Base-by-base conservation (phyloP, 352 stramenopile genomes). In the Phytophthora hybrid region DNA sequence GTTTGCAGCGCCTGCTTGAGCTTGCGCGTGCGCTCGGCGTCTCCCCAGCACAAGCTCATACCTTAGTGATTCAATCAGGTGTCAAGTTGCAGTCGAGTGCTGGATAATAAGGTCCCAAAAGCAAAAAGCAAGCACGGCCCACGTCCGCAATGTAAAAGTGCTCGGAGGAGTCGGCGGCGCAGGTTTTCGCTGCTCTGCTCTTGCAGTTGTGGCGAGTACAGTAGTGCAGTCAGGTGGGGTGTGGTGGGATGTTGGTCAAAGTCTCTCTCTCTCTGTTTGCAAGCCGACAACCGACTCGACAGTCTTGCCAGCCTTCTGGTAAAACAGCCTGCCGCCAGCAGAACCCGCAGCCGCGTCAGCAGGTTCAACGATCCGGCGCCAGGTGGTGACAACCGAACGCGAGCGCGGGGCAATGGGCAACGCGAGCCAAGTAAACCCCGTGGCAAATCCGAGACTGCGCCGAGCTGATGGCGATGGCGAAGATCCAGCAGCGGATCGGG, bases 41-140 rank as follows among this genome's bases (percentile, higher is more conserved):
- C 78, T 69, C 76, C 78, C 78, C 78, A 85, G 63, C 78, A 85
- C 32, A 80, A 63, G 34, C 53, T 82, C 76, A 82, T 82, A 18
- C 63, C 31, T 39, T 66, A 16, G 23, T 3, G 23, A 26, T 26
- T 3, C 23, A 26, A 26, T 26, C 23, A 26, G 23, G 23, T 26
- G 23, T 41, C 34, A 14, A 41, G 34, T 16, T 41, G 34, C 34
- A 41, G 34, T 41, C 34, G 34, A 13, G 9, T 41, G 34, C 10
- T 41, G 34, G 54, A 63, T 16, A 41, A 41, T 41, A 41, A 13
- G 32, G 32, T 37, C 14, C 34, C 34, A 13, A 41, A 41, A 14
- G 34, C 32, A 37, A 37, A 37, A 26, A 26, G 37, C 46, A 37
- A 47, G 61, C 55, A 59, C 41, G 63, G 52, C 34, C 49, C 19